Evolutionary conservation across 768 basidiomycete species (phyloP).

Genomic region (Agrocybe chaxingu): DNA sequence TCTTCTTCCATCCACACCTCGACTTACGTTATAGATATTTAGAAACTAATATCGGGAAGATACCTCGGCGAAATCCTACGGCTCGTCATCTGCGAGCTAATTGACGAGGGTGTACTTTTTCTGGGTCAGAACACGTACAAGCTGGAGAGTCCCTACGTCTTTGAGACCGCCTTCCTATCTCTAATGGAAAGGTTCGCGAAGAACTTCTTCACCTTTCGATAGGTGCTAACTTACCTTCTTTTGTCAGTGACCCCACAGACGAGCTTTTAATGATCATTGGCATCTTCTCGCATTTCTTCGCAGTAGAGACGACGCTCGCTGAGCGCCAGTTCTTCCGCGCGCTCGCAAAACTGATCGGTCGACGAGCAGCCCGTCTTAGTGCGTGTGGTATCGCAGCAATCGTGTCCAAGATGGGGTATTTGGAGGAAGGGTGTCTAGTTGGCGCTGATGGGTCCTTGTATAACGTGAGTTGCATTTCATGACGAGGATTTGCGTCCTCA

Average conservation of each 20-base stretch:
- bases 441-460: slow-evolving; percentile 96
- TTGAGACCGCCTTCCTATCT: slow-evolving; percentile 96
- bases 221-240: neutral
- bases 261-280: slow-evolving; percentile 96
- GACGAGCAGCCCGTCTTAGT: slow-evolving; percentile 85
- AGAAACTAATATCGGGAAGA: slow-evolving; percentile 96
- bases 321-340: slow-evolving; percentile 98
- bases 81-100: slow-evolving; percentile 91
- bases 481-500: too few species aligned
- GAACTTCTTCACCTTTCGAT: neutral
- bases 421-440: slow-evolving; percentile 87
- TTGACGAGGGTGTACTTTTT: slow-evolving; percentile 96
- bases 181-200: slow-evolving; percentile 83
- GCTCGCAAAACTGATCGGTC: slow-evolving; percentile 84
- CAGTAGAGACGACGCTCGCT: slow-evolving; percentile 91
- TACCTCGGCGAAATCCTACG: slow-evolving; percentile 96
- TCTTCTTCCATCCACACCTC: neutral
- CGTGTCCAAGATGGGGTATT: slow-evolving; percentile 89
- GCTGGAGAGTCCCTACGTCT: slow-evolving; percentile 86
- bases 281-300: slow-evolving; percentile 96
- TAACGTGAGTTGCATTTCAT: slow-evolving; percentile 55
- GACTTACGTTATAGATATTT: slow-evolving; percentile 61
- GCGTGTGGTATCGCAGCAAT: slow-evolving; percentile 97
- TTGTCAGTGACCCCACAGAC: slow-evolving; percentile 84
- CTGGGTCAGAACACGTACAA: slow-evolving; percentile 98